phyloP scores from a whole-genome alignment of 345 rosid genomes.

The Salix brachista region DNA sequence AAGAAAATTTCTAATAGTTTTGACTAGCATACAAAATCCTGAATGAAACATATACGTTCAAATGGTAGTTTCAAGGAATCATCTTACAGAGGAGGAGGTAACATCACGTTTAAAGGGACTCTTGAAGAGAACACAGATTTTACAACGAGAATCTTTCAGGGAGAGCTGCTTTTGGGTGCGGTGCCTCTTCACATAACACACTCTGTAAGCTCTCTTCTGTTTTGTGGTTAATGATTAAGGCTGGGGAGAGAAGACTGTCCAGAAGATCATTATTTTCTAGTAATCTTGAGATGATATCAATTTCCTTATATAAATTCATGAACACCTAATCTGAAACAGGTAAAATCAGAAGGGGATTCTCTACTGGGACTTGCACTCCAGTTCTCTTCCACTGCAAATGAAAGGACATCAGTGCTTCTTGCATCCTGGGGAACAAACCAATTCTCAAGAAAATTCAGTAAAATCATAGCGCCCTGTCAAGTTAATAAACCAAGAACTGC shows the following conservation, averaged over 20 bases:
- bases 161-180: slow-evolving; percentile 45
- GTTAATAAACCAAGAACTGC: slow-evolving; percentile 20
- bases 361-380: slow-evolving; percentile 51
- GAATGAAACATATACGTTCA: not conserved
- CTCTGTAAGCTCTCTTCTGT: slow-evolving; percentile 49
- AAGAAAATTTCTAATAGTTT: not conserved
- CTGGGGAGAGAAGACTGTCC: not conserved
- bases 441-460: slow-evolving; percentile 23
- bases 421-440: slow-evolving; percentile 32
- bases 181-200: slow-evolving; percentile 46
- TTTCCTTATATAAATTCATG: not conserved
- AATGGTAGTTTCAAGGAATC: slow-evolving; percentile 45
- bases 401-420: slow-evolving; percentile 38
- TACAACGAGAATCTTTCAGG: slow-evolving; percentile 59
- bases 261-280: not conserved
- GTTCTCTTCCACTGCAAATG: slow-evolving; percentile 44
- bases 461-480: slow-evolving; percentile 37
- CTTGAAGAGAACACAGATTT: slow-evolving; percentile 40
- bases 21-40: not conserved
- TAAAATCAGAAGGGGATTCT: slow-evolving; percentile 55
- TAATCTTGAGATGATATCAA: not conserved
- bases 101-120: slow-evolving; percentile 60
- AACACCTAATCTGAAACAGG: slow-evolving; percentile 39
- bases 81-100: slow-evolving; percentile 78
- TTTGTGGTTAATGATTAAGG: not conserved